Conservation (phyloP, 768 basidiomycete species). For the Pleurotus eryngii region DNA sequence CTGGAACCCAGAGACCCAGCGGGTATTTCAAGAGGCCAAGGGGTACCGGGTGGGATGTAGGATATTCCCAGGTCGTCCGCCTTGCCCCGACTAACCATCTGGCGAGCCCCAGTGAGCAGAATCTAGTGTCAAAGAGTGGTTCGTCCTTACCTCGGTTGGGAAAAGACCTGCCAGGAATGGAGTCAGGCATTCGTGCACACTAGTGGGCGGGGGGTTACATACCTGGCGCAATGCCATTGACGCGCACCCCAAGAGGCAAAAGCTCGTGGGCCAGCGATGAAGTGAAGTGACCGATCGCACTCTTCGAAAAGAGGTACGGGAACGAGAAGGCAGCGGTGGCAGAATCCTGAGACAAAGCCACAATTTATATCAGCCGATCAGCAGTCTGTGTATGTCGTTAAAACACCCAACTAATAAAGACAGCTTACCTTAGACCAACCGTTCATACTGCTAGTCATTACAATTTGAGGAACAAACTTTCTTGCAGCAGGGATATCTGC, state of each 20-base stretch:
- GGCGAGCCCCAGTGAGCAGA: neutral
- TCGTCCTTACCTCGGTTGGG: constrained; percentile 19
- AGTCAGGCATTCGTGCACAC: neutral
- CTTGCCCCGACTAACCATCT: constrained; percentile 29
- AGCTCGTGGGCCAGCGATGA: constrained; percentile 44
- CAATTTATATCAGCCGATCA: neutral
- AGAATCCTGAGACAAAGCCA: constrained; percentile 28
- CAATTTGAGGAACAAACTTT: constrained; percentile 42
- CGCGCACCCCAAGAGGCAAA: constrained; percentile 42
- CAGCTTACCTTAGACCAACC: constrained; percentile 44
- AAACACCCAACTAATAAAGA: neutral
- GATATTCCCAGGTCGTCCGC: constrained; percentile 22
- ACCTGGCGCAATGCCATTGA: constrained; percentile 47
- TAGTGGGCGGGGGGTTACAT: constrained; percentile 3
- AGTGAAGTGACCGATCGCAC: constrained; percentile 44
- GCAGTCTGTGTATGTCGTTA: no score
- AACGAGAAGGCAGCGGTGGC: constrained; percentile 35
- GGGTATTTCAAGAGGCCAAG: constrained; percentile 30
- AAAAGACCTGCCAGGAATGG: constrained; percentile 23
- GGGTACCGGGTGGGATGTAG: constrained; percentile 13
- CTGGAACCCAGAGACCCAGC: constrained; percentile 28
- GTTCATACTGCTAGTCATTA: constrained; percentile 52
- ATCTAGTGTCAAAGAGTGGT: neutral
- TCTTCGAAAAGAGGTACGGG: constrained; percentile 48
- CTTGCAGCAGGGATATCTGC: constrained; percentile 21